Percentiles rank a stretch among this genome's conserved stretches.
Conservation (phyloP, 495 filamentous ascomycete genomes). For the Rostrohypoxylon terebratum region DNA sequence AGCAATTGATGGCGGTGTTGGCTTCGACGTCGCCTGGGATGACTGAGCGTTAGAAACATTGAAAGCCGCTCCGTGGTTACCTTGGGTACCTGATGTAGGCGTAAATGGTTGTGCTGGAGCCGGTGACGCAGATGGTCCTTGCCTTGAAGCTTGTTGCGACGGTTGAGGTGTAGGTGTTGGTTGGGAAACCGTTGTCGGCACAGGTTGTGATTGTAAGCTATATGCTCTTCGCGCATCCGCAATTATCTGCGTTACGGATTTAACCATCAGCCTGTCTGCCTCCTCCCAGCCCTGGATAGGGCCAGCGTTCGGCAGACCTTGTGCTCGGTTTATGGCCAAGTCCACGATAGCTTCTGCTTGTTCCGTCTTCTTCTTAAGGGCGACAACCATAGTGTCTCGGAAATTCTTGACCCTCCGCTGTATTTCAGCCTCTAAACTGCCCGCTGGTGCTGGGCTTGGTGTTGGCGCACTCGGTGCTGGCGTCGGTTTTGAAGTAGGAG, state of each 20-base stretch:
- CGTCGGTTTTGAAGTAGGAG: slow-evolving; percentile 26
- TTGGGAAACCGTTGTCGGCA: slow-evolving; percentile 16
- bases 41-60: slow-evolving; percentile 10
- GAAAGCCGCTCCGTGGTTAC: slow-evolving; percentile 19
- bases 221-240: slow-evolving; percentile 47
- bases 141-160: slow-evolving; percentile 25
- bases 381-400: slow-evolving; percentile 45
- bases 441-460: slow-evolving; percentile 41
- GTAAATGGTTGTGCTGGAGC: slow-evolving; percentile 35
- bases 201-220: slow-evolving; percentile 29
- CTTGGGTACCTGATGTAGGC: slow-evolving; percentile 14
- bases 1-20: slow-evolving; percentile 26
- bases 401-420: slow-evolving; percentile 47
- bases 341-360: slow-evolving; percentile 49
- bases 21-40: slow-evolving; percentile 19
- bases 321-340: slow-evolving; percentile 49
- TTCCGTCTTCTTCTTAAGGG: slow-evolving; percentile 49
- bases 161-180: slow-evolving; percentile 24
- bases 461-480: slow-evolving; percentile 42
- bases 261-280: slow-evolving; percentile 50
- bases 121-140: slow-evolving; percentile 41
- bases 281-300: slow-evolving; percentile 50
- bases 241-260: slow-evolving; percentile 49
- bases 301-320: slow-evolving; percentile 42
- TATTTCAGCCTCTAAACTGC: slow-evolving; percentile 46